phyloP scores from a whole-genome alignment of 2,329 filamentous ascomycete species.

The Ampelomyces quisqualis region DNA sequence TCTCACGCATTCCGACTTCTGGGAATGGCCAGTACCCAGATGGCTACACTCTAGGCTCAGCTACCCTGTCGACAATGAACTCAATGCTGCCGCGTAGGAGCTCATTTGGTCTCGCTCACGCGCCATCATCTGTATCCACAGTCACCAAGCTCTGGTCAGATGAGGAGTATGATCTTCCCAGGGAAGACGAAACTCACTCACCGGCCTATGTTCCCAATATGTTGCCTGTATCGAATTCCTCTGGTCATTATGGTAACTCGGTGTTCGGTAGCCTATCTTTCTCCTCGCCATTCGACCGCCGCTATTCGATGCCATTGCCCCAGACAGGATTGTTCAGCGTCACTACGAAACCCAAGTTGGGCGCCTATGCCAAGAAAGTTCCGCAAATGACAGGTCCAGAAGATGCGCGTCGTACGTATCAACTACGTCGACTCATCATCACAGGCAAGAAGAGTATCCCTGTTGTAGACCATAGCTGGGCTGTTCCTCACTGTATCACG shows the following conservation, averaged over 20 bases:
- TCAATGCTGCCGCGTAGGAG: no score
- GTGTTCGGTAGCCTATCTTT: neutral
- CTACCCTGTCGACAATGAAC: no score
- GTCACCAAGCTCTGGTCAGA: no score
- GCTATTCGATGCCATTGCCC: constrained; percentile 13
- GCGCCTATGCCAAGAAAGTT: constrained; percentile 6
- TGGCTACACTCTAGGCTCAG: no score
- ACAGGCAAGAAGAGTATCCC: constrained; percentile 11
- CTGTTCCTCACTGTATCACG: constrained; percentile 4
- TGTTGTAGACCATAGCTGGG: constrained; percentile 26
- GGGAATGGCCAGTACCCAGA: no score
- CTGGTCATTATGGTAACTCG: no score
- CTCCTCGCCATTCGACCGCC: neutral
- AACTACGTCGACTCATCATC: constrained; percentile 21
- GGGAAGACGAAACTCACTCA: neutral
- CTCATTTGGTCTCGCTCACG: no score
- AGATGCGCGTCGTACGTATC: constrained; percentile 1
- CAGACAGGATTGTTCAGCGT: constrained; percentile 24
- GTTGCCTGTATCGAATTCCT: neutral
- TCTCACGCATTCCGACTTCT: no score
- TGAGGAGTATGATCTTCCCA: no score
- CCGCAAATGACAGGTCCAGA: neutral
- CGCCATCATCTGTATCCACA: no score
- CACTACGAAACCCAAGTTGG: constrained; percentile 15
- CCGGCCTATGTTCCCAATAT: neutral